These are phyloP conservation scores for Peniophora sp. DNA, from an alignment of 1,284 basidiomycete genomes.

Conservation along the genomic window DNA sequence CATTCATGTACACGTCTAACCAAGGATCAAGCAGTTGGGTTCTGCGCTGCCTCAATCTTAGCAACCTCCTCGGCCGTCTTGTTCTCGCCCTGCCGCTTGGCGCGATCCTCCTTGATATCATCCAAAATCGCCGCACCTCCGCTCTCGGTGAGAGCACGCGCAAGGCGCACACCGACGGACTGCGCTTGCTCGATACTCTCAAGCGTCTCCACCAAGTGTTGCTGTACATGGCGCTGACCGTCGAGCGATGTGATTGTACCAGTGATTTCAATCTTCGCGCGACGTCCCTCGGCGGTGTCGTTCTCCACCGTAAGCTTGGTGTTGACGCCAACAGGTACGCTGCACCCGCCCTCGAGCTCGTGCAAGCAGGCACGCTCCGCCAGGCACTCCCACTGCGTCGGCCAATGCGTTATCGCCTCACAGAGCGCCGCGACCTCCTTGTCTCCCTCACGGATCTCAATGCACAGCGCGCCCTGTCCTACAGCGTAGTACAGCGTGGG, in stretches of 20 bases:
- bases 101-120: constrained; percentile 66
- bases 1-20: too few species aligned
- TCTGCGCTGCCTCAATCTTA: too few species aligned
- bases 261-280: constrained; percentile 50
- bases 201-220: constrained; percentile 51
- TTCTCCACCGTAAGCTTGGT: constrained; percentile 35
- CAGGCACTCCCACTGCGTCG: constrained; percentile 66
- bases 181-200: constrained; percentile 55
- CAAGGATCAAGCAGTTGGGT: too few species aligned
- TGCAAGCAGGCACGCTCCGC: constrained; percentile 86
- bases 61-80: too few species aligned
- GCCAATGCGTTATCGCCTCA: constrained; percentile 62
- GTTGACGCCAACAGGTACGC: constrained; percentile 90
- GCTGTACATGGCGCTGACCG: constrained; percentile 64
- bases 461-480: constrained; percentile 86
- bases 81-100: constrained; percentile 26
- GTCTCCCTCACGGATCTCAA: constrained; percentile 83
- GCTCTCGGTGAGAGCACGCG: constrained; percentile 49
- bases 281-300: constrained; percentile 17
- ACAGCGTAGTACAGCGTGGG: constrained; percentile 86
- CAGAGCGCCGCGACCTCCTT: constrained; percentile 54
- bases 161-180: constrained; percentile 59
- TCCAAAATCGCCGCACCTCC: constrained; percentile 77
- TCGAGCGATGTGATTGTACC: constrained; percentile 78
- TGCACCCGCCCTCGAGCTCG: constrained; percentile 93